Percentiles rank a stretch among this genome's conserved stretches.
Conservation (phyloP, 1,284 basidiomycete genomes). For the Volvariella surrecta region DNA sequence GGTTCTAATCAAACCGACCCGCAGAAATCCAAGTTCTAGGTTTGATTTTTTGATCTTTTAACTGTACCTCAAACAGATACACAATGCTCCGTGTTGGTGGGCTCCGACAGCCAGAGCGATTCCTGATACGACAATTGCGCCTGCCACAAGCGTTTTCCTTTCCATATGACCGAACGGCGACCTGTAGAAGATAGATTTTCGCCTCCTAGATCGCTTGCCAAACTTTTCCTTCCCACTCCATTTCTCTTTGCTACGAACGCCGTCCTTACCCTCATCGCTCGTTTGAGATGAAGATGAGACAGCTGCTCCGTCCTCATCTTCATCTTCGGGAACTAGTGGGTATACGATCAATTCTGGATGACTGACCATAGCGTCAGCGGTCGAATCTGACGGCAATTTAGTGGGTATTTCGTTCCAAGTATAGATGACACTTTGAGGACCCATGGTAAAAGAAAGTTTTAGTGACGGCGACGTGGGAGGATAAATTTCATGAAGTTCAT, state of each 20-base stretch:
- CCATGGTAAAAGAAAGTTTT: constrained; percentile 53
- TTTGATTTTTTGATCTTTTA: too few species aligned
- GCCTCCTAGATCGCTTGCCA: constrained; percentile 14
- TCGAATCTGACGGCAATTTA: constrained; percentile 39
- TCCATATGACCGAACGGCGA: constrained; percentile 18
- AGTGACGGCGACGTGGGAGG: constrained; percentile 31
- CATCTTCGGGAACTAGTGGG: constrained; percentile 27
- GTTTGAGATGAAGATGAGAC: too few species aligned
- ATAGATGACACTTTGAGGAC: constrained; percentile 50
- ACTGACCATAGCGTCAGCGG: constrained; percentile 53
- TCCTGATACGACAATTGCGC: constrained; percentile 56
- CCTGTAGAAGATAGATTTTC: constrained; percentile 3
- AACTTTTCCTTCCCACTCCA: constrained; percentile 7
- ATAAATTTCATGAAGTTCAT: constrained; percentile 25
- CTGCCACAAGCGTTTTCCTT: constrained; percentile 41
- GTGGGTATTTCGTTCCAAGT: constrained; percentile 46
- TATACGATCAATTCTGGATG: constrained; percentile 47
- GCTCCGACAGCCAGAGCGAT: constrained; percentile 55
- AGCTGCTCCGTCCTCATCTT: constrained; percentile 13
- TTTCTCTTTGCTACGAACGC: constrained; percentile 11
- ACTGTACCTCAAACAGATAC: too few species aligned
- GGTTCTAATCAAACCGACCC: too few species aligned
- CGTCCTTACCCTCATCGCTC: constrained; percentile 6
- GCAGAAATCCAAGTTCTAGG: too few species aligned
- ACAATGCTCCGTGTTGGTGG: constrained; percentile 20